Base-by-base conservation (phyloP, 108 stramenopile species). In the Nitzschia palea region DNA sequence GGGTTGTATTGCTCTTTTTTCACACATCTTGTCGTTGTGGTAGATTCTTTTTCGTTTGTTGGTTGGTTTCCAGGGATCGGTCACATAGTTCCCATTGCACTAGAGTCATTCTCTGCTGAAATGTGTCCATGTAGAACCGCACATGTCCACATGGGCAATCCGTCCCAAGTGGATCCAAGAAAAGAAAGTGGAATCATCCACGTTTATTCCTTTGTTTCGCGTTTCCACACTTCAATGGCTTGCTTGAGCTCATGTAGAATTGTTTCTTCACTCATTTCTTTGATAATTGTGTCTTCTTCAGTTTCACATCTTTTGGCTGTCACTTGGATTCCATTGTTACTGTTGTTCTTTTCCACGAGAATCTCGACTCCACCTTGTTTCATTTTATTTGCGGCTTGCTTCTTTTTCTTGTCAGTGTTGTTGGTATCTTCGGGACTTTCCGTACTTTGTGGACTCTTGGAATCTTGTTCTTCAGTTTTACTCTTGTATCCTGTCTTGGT, bases 401-500 rank as follows among this genome's bases (percentile, higher is more conserved):
- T 35, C 26, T 55, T 60, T 20, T 26, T 72, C 28, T 55, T 60
- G 22, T 45, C 25, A n/a, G 35, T 51, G 58, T 80, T 78, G 26
- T 59, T 54, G 20, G 23, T 27, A 9, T 36, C 29, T 25, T 50
- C 59, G 15, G 60, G 42, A 22, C 2, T 4, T 12, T 42, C 42
- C n/a, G n/a, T n/a, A n/a, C n/a, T n/a, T 40, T 14, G 37, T 12
- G 9, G 4, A 12, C 22, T 48, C 4, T 20, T 20, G 4, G 47
- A 48, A 20, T 48, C 47, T 5, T 20, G 15, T 59, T 86, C 85
- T 35, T 86, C 85, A 15, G 53, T 51, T 34, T 80, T 74, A 25
- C 69, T 64, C 44, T 79, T 79, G 68, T 87, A 87, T 18, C 86
- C 86, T 15, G 86, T 87, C 25, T 82, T 80, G 22, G 78, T 84